Percentiles rank a stretch among this genome's conserved stretches.
Evolutionary conservation across 2,329 filamentous ascomycete species (phyloP).

Genomic region (Paraphoma chrysanthemicola): DNA sequence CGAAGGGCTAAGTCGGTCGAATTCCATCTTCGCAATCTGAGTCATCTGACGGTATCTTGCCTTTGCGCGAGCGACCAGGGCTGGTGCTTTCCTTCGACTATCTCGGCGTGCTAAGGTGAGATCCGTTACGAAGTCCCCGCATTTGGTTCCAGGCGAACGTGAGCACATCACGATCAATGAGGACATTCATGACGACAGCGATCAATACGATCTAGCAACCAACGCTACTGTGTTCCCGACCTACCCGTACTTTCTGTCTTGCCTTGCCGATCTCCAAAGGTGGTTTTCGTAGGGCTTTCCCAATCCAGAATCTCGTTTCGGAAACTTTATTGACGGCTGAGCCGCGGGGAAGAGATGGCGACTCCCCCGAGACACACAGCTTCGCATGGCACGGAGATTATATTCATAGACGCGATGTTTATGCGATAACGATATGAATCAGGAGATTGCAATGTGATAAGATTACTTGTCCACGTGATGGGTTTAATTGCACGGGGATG

Average conservation of each 20-base stretch:
- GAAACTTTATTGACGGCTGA: slow-evolving; percentile 12
- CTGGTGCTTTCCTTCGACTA: background rate
- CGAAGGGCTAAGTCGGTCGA: background rate
- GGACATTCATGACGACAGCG: slow-evolving; percentile 1
- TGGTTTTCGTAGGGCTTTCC: slow-evolving; percentile 4
- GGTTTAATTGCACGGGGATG: background rate
- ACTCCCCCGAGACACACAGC: background rate
- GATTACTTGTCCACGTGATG: background rate
- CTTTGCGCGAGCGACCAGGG: background rate
- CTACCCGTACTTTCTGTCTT: background rate
- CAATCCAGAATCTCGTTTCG: slow-evolving; percentile 6
- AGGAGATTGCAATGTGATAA: background rate
- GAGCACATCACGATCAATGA: background rate
- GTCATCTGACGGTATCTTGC: background rate
- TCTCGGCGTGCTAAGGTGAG: background rate
- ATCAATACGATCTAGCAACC: background rate
- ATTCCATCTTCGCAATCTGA: background rate
- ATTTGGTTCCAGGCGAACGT: background rate
- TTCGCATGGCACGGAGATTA: background rate
- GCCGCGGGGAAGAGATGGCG: background rate
- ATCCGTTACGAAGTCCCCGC: background rate
- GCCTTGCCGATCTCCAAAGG: background rate
- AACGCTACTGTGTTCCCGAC: background rate
- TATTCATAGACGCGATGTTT: background rate
- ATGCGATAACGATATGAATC: background rate